These are phyloP conservation scores for Eucalyptus leucophloia DNA, from an alignment of 345 rosid genomes.

Conservation along the genomic window DNA sequence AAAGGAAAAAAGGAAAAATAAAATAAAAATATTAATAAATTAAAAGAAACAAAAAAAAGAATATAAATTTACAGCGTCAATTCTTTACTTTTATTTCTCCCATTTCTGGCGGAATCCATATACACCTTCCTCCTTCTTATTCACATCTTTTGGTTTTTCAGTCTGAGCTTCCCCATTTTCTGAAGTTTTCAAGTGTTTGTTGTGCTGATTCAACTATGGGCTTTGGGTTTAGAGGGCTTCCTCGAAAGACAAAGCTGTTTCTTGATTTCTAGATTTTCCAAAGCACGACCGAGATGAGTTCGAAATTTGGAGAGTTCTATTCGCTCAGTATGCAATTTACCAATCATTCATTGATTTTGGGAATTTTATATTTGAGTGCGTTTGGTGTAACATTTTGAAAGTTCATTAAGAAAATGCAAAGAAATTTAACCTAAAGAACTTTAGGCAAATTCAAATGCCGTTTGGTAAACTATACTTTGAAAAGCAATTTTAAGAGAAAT, in stretches of 20 bases:
- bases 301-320: background rate
- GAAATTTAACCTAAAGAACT: fast-evolving
- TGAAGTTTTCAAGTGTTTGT: no score
- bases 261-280: background rate
- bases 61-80: no score
- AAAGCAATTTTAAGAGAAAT: fast-evolving
- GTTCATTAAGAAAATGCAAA: fast-evolving
- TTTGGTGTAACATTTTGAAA: no score
- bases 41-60: no score
- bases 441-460: no score
- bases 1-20: no score
- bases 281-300: background rate
- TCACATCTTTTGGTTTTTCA: background rate
- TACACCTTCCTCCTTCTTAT: background rate
- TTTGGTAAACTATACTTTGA: no score
- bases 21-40: no score
- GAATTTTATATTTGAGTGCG: background rate
- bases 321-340: background rate
- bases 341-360: background rate
- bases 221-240: background rate
- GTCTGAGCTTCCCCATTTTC: background rate
- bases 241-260: background rate
- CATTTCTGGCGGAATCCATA: background rate
- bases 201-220: no score
- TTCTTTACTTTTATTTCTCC: background rate